Base-by-base conservation (phyloP, 2,329 filamentous ascomycete species). In the Penicillium sp. region DNA sequence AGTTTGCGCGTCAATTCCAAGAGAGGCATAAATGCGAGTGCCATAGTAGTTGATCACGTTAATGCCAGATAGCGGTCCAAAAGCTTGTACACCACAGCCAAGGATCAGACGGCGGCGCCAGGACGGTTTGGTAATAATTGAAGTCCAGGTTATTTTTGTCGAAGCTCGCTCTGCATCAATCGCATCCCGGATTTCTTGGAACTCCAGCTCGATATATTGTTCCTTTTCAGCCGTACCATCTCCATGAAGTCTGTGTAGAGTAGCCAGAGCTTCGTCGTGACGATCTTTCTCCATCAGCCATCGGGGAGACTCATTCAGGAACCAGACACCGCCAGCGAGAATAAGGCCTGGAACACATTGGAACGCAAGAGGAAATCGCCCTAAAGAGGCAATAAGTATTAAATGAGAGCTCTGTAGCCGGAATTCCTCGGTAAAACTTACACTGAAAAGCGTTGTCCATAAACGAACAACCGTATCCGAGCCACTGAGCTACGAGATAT, bases 41-140 rank as follows among this genome's bases (percentile, higher is more conserved):
- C 71, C 70, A 42, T 76, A 76, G 56, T 75, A 75, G 46, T 75
- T 73, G 49, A 76, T 75, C 4, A 76, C 72, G 40, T 78, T 78
- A 49, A 78, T 75, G 4, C 77, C 77, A n/a, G 72, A 76, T 2
- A 78, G 66, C 9, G 74, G 76, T 2, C 73, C 75, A 43, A 80
- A 79, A 0, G 75, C 73, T 52, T 80, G 77, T 0, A 80, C 72
- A 27, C 70, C 73, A 34, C 73, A 75, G 7, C 75, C 77, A 1
- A 80, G 68, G 7, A 78, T 54, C 3, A 80, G 62, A 18, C 77
- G 70, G 48, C 73, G 73, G 30, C 77, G 68, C 74, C 74, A 79
- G 0, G 70, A 70, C 1, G 75, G 64, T 46, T 75, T 74, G 3
- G 69, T 72, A 32, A 79, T 70, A 7, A 74, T 74, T n/a, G 60